Conservation (phyloP, 345 rosid species). For the Toxicodendron radicans region DNA sequence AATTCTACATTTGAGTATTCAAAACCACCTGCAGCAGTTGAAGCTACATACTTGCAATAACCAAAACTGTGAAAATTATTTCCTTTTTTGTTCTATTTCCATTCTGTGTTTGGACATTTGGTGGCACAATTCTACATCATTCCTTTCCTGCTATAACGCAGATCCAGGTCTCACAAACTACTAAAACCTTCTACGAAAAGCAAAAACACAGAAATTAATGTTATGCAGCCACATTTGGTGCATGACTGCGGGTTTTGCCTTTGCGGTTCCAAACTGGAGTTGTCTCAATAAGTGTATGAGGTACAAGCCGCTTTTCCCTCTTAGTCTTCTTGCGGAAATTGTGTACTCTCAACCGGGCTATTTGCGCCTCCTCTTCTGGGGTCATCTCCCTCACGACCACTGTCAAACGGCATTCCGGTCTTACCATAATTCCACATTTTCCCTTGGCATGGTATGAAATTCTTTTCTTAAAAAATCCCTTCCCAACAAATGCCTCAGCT, state of each 20-base stretch:
- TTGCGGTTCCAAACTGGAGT: conserved; percentile 84
- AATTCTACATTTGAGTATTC: background rate
- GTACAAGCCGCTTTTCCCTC: conserved; percentile 68
- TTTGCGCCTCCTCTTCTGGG: conserved; percentile 82
- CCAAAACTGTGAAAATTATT: background rate
- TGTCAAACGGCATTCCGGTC: conserved; percentile 76
- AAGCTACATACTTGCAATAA: background rate
- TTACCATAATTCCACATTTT: conserved; percentile 50
- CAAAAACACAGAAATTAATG: background rate
- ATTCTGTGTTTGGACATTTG: background rate
- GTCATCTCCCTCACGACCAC: conserved; percentile 82
- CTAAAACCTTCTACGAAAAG: background rate
- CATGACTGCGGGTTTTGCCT: conserved; percentile 29
- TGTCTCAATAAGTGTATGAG: conserved; percentile 78
- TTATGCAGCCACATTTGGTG: conserved; percentile 19
- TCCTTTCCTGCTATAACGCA: background rate
- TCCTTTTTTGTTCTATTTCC: background rate
- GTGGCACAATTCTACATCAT: background rate
- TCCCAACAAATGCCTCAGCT: conserved; percentile 96
- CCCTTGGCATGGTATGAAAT: conserved; percentile 67
- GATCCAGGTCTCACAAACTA: background rate
- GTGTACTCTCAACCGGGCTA: conserved; percentile 74
- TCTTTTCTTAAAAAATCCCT: conserved; percentile 73
- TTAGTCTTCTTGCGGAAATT: conserved; percentile 77
- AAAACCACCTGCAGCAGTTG: background rate